These are phyloP conservation scores for Corchorus capsularis DNA, from an alignment of 345 rosid species.

Conservation along the genomic window DNA sequence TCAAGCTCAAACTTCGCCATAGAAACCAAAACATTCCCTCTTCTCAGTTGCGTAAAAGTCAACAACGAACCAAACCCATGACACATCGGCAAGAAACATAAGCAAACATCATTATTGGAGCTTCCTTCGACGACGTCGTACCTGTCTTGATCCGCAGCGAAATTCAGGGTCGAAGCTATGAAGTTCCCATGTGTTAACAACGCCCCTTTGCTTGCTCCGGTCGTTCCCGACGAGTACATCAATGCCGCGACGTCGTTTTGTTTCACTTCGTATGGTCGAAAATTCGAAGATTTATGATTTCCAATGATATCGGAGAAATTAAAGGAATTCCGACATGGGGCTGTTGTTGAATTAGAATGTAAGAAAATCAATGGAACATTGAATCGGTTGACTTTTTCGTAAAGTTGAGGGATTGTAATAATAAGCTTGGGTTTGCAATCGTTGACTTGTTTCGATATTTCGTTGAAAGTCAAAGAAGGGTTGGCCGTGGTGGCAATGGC, in stretches of 20 bases:
- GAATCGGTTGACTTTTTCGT: slow-evolving; percentile 35
- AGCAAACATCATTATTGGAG: slow-evolving; percentile 46
- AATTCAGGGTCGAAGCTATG: slow-evolving; percentile 59
- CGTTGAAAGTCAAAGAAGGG: slow-evolving; percentile 39
- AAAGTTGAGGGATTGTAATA: slow-evolving; percentile 42
- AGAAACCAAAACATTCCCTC: slow-evolving; percentile 42
- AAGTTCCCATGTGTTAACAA: slow-evolving; percentile 66
- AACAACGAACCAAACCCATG: slow-evolving; percentile 61
- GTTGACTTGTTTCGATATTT: slow-evolving; percentile 38
- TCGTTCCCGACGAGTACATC: slow-evolving; percentile 79
- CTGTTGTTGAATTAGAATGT: slow-evolving; percentile 44
- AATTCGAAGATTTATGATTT: slow-evolving; percentile 28
- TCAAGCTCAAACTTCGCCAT: slow-evolving; percentile 48
- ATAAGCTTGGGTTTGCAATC: slow-evolving; percentile 45
- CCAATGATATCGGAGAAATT: slow-evolving; percentile 24
- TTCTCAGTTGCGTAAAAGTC: slow-evolving; percentile 34
- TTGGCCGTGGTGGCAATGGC: slow-evolving; percentile 51
- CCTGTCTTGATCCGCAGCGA: slow-evolving; percentile 70
- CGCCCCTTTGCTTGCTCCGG: slow-evolving; percentile 78
- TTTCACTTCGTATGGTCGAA: slow-evolving; percentile 31
- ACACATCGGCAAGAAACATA: slow-evolving; percentile 72
- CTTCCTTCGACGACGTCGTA: slow-evolving; percentile 40
- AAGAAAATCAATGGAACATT: slow-evolving; percentile 38
- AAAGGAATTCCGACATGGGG: slow-evolving; percentile 22
- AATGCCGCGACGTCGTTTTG: slow-evolving; percentile 75